Percentiles rank a stretch among this genome's conserved stretches.
Conservation (phyloP, 2,329 filamentous ascomycete genomes). For the Xylariales sp. region DNA sequence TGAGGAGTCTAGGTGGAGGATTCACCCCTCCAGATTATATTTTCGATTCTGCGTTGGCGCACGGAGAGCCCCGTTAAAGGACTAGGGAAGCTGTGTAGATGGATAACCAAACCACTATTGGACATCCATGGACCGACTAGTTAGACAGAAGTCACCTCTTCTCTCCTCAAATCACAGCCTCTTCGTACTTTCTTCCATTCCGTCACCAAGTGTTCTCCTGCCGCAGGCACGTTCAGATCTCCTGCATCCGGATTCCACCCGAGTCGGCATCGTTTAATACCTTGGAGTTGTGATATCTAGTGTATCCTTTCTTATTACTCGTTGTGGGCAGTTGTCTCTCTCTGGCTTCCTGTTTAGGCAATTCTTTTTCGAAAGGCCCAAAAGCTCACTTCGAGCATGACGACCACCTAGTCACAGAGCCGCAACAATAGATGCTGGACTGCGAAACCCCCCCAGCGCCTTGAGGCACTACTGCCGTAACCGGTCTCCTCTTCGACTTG, state of each 20-base stretch:
- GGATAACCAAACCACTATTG: slow-evolving; percentile 17
- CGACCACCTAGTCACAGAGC: slow-evolving; percentile 15
- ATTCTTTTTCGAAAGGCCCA: slow-evolving; percentile 11
- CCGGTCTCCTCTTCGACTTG: slow-evolving; percentile 4
- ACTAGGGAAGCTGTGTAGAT: slow-evolving; percentile 20
- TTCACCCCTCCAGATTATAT: slow-evolving; percentile 41
- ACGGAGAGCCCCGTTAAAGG: slow-evolving; percentile 36
- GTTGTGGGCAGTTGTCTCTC: background rate
- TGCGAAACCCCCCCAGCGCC: slow-evolving; percentile 2
- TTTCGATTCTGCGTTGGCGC: slow-evolving; percentile 44
- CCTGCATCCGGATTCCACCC: slow-evolving; percentile 14
- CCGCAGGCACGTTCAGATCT: background rate
- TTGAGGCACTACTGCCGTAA: slow-evolving; percentile 4
- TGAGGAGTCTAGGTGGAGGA: slow-evolving; percentile 23
- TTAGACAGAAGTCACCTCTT: slow-evolving; percentile 16
- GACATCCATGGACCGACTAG: slow-evolving; percentile 20
- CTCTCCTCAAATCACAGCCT: slow-evolving; percentile 23
- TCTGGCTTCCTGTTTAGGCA: slow-evolving; percentile 23
- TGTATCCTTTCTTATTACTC: background rate
- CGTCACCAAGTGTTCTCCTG: slow-evolving; percentile 14
- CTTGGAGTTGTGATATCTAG: background rate
- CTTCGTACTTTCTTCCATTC: slow-evolving; percentile 19
- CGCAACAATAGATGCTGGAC: slow-evolving; percentile 17
- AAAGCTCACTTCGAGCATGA: slow-evolving; percentile 12
- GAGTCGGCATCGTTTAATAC: slow-evolving; percentile 10